Evolutionary conservation across 2,329 filamentous ascomycete genomes (phyloP).

Genomic region (Epichloe baconii): DNA sequence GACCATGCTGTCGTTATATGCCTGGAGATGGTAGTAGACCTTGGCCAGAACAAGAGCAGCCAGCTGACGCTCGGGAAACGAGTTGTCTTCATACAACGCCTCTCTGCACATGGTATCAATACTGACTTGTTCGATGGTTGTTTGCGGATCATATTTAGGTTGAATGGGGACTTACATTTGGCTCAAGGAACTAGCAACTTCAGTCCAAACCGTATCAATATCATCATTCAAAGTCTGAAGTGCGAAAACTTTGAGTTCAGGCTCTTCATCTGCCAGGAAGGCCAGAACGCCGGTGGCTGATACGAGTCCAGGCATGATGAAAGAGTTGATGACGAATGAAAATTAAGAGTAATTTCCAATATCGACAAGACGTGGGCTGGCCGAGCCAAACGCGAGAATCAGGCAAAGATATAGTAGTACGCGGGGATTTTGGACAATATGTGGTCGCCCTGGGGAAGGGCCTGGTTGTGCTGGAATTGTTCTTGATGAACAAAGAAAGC

Average conservation of each 20-base stretch:
- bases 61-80: constrained; percentile 84
- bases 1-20: constrained; percentile 98
- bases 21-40: constrained; percentile 97
- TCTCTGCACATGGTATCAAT: constrained; percentile 46
- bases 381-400: not conserved
- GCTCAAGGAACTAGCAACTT: constrained; percentile 82
- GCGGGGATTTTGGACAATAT: not conserved
- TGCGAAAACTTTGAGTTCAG: constrained; percentile 87
- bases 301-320: constrained; percentile 76
- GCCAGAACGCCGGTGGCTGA: constrained; percentile 90
- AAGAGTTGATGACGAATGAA: not conserved
- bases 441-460: not conserved
- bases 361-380: not conserved
- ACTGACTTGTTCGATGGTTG: not conserved
- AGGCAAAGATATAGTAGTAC: too few species aligned
- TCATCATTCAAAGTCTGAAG: constrained; percentile 91
- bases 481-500: not conserved
- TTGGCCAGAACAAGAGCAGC: constrained; percentile 92
- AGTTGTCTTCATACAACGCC: constrained; percentile 91
- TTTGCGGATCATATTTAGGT: not conserved
- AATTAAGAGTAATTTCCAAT: constrained; percentile 1
- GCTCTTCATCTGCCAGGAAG: constrained; percentile 89
- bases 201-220: constrained; percentile 94
- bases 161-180: constrained; percentile 56
- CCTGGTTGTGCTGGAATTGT: not conserved